Conservation (phyloP, 2,329 filamentous ascomycete species). For the Arthrinium phaeospermum region DNA sequence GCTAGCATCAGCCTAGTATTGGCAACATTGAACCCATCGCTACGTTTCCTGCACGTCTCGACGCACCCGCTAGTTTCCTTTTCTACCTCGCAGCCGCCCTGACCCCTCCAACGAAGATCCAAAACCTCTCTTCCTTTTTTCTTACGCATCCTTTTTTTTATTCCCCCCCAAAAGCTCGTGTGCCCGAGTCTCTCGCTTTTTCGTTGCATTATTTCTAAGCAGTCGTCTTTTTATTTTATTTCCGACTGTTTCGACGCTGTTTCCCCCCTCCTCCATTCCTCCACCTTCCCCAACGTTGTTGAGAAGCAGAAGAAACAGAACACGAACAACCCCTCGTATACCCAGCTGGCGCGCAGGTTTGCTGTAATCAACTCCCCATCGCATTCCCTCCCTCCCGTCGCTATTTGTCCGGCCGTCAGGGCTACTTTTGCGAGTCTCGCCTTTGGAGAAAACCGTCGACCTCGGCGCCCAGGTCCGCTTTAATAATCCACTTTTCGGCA, state of each 20-base stretch:
- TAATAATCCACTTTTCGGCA: slow-evolving; percentile 28
- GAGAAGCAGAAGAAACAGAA: neutral
- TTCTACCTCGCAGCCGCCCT: slow-evolving; percentile 25
- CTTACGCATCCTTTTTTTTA: slow-evolving; percentile 25
- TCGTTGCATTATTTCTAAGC: slow-evolving; percentile 21
- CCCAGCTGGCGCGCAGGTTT: slow-evolving; percentile 10
- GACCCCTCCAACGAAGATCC: slow-evolving; percentile 24
- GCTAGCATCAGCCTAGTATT: slow-evolving; percentile 12
- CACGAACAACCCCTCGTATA: neutral
- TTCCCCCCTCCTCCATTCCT: neutral
- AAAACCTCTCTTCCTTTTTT: slow-evolving; percentile 21
- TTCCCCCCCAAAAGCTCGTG: slow-evolving; percentile 23
- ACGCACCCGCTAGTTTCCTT: slow-evolving; percentile 17
- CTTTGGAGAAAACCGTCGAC: slow-evolving; percentile 13
- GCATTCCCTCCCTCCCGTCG: slow-evolving; percentile 9
- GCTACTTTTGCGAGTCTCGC: slow-evolving; percentile 10
- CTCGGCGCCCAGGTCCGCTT: slow-evolving; percentile 21
- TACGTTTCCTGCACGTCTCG: slow-evolving; percentile 22
- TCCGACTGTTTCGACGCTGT: slow-evolving; percentile 7
- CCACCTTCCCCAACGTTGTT: neutral
- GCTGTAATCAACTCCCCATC: slow-evolving; percentile 13
- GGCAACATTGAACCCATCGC: slow-evolving; percentile 15
- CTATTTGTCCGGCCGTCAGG: slow-evolving; percentile 3
- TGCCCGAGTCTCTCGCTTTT: slow-evolving; percentile 25
- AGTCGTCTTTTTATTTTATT: slow-evolving; percentile 21